Conservation (phyloP, 169 alveolate species). For the Babesia ovis region DNA sequence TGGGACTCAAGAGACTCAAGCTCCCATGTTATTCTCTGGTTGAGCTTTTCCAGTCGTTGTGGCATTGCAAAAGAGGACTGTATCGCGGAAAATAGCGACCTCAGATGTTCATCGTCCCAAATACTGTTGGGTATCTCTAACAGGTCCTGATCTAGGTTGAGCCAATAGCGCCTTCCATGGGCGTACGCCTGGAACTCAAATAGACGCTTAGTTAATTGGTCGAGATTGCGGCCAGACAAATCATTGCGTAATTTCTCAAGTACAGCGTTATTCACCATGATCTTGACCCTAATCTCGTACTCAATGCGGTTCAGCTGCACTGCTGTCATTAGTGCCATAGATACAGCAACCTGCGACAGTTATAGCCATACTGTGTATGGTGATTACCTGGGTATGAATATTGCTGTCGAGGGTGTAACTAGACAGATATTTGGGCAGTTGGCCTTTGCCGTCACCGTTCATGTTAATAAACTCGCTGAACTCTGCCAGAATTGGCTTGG, state of each 20-base stretch:
- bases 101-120: slow-evolving; percentile 74
- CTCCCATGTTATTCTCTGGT: slow-evolving; percentile 72
- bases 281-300: slow-evolving; percentile 1
- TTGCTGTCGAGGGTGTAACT: not conserved
- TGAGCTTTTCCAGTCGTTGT: slow-evolving; percentile 71
- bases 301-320: slow-evolving; percentile 43
- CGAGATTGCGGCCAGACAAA: slow-evolving; percentile 23
- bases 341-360: slow-evolving; percentile 13
- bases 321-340: slow-evolving; percentile 37
- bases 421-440: not conserved
- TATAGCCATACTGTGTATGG: not conserved
- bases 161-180: slow-evolving; percentile 41
- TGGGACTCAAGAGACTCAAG: slow-evolving; percentile 73
- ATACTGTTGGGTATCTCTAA: slow-evolving; percentile 70
- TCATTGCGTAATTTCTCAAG: slow-evolving; percentile 8
- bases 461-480: slow-evolving; percentile 25
- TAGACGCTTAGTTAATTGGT: slow-evolving; percentile 22
- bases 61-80: slow-evolving; percentile 65
- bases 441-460: not conserved
- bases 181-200: slow-evolving; percentile 50
- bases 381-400: slow-evolving; percentile 1
- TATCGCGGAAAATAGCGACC: slow-evolving; percentile 57
- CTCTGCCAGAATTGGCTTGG: not conserved
- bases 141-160: slow-evolving; percentile 59
- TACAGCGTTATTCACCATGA: slow-evolving; percentile 32